phyloP scores from a whole-genome alignment of 169 alveolate species.

The Plasmodium coatneyi region DNA sequence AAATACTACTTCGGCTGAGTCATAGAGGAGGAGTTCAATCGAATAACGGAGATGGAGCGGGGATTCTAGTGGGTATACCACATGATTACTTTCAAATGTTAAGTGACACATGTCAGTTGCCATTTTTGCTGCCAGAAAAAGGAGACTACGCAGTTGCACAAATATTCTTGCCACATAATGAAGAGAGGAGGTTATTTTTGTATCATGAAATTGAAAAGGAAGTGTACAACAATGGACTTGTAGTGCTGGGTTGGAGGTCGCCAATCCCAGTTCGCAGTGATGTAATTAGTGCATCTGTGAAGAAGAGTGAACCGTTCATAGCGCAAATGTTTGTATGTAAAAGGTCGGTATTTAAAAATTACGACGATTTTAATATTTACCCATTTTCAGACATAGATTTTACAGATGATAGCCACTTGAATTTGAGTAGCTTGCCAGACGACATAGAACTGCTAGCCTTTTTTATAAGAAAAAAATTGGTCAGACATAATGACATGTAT shows the following conservation, averaged over 20 bases:
- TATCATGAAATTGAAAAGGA: slow-evolving; percentile 48
- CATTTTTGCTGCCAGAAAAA: slow-evolving; percentile 73
- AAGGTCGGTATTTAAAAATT: slow-evolving; percentile 71
- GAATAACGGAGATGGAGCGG: slow-evolving; percentile 82
- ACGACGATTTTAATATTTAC: slow-evolving; percentile 62
- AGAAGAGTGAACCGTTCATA: slow-evolving; percentile 81
- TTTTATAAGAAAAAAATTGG: slow-evolving; percentile 71
- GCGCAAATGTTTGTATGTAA: slow-evolving; percentile 80
- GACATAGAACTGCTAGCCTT: slow-evolving; percentile 65
- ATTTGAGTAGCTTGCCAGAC: slow-evolving; percentile 48
- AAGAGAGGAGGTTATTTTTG: slow-evolving; percentile 63
- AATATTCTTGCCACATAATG: slow-evolving; percentile 76
- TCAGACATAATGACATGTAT: slow-evolving; percentile 67
- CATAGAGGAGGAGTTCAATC: slow-evolving; percentile 84
- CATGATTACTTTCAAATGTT: slow-evolving; percentile 75
- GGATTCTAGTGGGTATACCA: slow-evolving; percentile 67
- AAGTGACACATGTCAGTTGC: slow-evolving; percentile 76
- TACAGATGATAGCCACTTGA: slow-evolving; percentile 60
- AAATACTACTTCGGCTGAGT: slow-evolving; percentile 76
- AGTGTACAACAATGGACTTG: slow-evolving; percentile 61
- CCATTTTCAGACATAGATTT: slow-evolving; percentile 63
- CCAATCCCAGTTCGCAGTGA: slow-evolving; percentile 80
- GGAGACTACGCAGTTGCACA: slow-evolving; percentile 81
- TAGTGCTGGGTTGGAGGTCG: slow-evolving; percentile 82
- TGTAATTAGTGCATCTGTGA: slow-evolving; percentile 79